Evolutionary conservation across 108 stramenopile species (phyloP).

Genomic region (Cyclotella atomus): DNA sequence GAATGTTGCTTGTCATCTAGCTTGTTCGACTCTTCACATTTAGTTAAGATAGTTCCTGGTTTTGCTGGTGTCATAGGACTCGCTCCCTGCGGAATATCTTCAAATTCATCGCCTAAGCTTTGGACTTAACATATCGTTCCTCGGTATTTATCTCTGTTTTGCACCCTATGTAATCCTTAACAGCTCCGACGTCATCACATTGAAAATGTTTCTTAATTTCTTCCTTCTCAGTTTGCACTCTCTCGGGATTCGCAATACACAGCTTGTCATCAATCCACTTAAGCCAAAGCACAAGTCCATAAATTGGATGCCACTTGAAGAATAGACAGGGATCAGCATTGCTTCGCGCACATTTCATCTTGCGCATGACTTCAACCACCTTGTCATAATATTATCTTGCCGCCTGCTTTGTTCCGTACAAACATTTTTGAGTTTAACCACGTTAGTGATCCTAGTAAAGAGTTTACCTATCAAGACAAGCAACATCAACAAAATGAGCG

Average conservation of each 20-base stretch:
- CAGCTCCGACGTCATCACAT: slow-evolving; percentile 28
- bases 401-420: too few relatives aligned
- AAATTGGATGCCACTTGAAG: slow-evolving; percentile 25
- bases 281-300: slow-evolving; percentile 24
- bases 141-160: slow-evolving; percentile 21
- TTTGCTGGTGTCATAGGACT: slow-evolving; percentile 25
- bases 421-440: too few relatives aligned
- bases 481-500: too few relatives aligned
- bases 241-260: slow-evolving; percentile 10
- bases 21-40: too few relatives aligned
- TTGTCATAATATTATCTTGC: too few relatives aligned
- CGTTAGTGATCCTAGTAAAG: too few relatives aligned
- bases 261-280: slow-evolving; percentile 54
- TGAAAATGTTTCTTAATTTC: slow-evolving; percentile 33
- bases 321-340: slow-evolving; percentile 49
- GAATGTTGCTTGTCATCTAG: too few relatives aligned
- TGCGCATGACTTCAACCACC: too few relatives aligned
- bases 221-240: slow-evolving; percentile 6
- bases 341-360: too few relatives aligned
- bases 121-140: slow-evolving; percentile 19
- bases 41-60: slow-evolving; percentile 34
- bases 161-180: slow-evolving; percentile 55
- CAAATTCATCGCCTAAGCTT: slow-evolving; percentile 36
- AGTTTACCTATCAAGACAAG: too few relatives aligned
- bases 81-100: neutral